Conservation (phyloP, 306 rosid species). For the Crataegus laevigata region DNA sequence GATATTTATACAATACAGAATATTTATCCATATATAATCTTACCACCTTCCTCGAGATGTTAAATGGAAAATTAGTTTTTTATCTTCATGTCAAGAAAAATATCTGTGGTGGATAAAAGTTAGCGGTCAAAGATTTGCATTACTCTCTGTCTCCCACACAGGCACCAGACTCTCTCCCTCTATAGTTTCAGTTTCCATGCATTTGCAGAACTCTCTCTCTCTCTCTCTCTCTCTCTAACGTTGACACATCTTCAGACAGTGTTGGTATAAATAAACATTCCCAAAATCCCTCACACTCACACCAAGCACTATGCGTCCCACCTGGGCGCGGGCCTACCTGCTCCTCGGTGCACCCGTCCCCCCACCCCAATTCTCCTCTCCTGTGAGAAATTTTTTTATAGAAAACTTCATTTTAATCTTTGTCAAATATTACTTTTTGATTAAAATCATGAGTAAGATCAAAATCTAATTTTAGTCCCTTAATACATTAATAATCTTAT, state of each 20-base stretch:
- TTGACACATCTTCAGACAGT: neutral
- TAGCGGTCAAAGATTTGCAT: slow-evolving; percentile 86
- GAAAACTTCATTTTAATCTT: too few species aligned
- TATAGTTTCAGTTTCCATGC: neutral
- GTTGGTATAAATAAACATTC: slow-evolving; percentile 38
- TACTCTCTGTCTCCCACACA: slow-evolving; percentile 60
- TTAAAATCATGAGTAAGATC: too few species aligned
- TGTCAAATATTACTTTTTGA: too few species aligned
- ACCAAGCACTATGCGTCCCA: slow-evolving; percentile 57
- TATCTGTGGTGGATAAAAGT: slow-evolving; percentile 16
- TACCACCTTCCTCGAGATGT: slow-evolving; percentile 54
- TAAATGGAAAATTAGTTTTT: slow-evolving; percentile 28
- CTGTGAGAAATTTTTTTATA: too few species aligned
- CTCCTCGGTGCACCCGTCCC: slow-evolving; percentile 57
- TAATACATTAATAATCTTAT: too few species aligned
- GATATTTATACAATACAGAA: neutral
- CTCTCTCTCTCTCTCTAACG: neutral
- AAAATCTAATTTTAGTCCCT: too few species aligned
- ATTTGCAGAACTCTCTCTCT: slow-evolving; percentile 15
- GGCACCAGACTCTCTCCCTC: slow-evolving; percentile 2
- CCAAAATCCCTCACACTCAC: slow-evolving; percentile 51
- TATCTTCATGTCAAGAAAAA: neutral
- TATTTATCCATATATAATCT: neutral
- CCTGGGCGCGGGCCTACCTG: slow-evolving; percentile 57
- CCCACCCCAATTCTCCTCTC: slow-evolving; percentile 21